phyloP scores from a whole-genome alignment of 2,329 filamentous ascomycete species.

The Alternaria hordeiaustralica region DNA sequence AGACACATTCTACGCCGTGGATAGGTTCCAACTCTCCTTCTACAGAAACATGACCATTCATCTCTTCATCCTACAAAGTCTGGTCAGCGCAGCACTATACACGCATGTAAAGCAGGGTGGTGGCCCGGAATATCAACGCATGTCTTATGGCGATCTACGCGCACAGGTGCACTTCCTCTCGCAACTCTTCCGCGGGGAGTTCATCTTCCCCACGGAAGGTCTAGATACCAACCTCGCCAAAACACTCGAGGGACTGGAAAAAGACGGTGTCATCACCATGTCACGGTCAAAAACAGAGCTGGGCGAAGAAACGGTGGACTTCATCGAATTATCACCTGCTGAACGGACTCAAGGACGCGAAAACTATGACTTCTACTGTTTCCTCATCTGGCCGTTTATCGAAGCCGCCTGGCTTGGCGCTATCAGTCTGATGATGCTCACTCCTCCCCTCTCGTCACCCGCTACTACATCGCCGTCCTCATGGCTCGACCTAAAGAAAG shows the following conservation, averaged over 20 bases:
- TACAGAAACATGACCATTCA: constrained; percentile 99
- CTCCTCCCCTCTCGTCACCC: constrained; percentile 65
- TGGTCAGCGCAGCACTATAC: constrained; percentile 91
- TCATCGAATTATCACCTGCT: constrained; percentile 74
- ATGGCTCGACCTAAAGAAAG: constrained; percentile 80
- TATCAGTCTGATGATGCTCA: constrained; percentile 84
- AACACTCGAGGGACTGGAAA: constrained; percentile 78
- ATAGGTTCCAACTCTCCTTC: constrained; percentile 94
- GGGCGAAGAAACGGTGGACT: constrained; percentile 61
- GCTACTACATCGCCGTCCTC: constrained; percentile 47
- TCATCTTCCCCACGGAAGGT: constrained; percentile 92
- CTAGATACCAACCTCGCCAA: constrained; percentile 79
- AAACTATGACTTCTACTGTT: constrained; percentile 99
- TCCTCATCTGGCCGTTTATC: constrained; percentile 97
- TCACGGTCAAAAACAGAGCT: constrained; percentile 51
- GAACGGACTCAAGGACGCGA: constrained; percentile 84
- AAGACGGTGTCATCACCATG: constrained; percentile 77
- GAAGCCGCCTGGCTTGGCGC: constrained; percentile 93
- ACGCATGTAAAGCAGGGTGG: constrained; percentile 88
- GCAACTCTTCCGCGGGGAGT: constrained; percentile 89
- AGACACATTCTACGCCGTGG: constrained; percentile 92
- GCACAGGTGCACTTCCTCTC: constrained; percentile 89
- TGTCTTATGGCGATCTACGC: constrained; percentile 74
- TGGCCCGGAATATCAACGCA: constrained; percentile 80
- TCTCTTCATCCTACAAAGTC: constrained; percentile 89